Conservation (phyloP, 352 stramenopile species). For the Phytophthora citricola region DNA sequence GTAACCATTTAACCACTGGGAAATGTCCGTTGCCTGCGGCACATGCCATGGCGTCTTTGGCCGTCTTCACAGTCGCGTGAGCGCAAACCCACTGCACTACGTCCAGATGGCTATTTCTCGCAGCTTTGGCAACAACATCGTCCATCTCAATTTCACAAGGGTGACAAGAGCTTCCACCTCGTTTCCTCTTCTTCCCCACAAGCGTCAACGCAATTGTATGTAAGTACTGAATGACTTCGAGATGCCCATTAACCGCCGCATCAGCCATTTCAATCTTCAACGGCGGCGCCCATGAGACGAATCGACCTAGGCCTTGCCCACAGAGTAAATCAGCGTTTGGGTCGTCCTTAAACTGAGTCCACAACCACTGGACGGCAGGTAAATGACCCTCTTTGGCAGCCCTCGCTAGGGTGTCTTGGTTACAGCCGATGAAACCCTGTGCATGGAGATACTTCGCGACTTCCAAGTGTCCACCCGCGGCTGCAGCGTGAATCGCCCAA, state of each 20-base stretch:
- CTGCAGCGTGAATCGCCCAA: not conserved
- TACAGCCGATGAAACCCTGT: slow-evolving; percentile 25
- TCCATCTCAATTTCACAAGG: not conserved
- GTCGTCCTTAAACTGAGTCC: slow-evolving; percentile 2
- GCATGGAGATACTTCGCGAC: slow-evolving; percentile 8
- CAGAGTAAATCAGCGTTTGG: not conserved
- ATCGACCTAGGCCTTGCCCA: not conserved
- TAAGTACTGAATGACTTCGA: slow-evolving; percentile 2
- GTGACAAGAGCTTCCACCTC: not conserved
- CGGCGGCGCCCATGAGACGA: not conserved
- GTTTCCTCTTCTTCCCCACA: slow-evolving; percentile 5
- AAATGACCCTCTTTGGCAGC: slow-evolving; percentile 22
- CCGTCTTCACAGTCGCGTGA: not conserved
- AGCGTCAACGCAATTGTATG: not conserved
- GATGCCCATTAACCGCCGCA: slow-evolving; percentile 1
- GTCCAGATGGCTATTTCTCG: slow-evolving; percentile 1
- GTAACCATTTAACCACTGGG: not conserved
- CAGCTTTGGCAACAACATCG: not conserved
- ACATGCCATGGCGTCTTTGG: not conserved
- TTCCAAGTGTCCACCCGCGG: slow-evolving; percentile 1
- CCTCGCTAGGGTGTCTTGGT: slow-evolving; percentile 24
- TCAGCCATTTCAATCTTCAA: not conserved
- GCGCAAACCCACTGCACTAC: slow-evolving; percentile 5
- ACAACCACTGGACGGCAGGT: slow-evolving; percentile 1
- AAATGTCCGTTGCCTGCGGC: not conserved